These are phyloP conservation scores for Pulveroboletus frians DNA, from an alignment of 768 basidiomycete genomes.

Conservation along the genomic window DNA sequence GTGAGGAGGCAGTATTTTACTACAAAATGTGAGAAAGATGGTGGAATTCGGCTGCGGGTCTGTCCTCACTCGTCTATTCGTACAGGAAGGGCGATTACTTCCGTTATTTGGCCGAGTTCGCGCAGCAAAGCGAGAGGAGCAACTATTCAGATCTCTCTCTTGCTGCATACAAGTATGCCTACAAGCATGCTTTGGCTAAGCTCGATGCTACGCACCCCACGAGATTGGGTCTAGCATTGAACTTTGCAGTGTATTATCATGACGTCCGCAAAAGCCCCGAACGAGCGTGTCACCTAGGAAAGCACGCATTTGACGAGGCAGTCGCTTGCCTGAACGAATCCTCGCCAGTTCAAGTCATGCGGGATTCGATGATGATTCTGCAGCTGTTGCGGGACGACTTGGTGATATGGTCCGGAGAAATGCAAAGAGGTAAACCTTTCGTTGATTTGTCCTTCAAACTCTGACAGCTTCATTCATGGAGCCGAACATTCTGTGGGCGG, in stretches of 20 bases:
- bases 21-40: constrained; percentile 66
- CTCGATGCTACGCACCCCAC: constrained; percentile 81
- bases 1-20: constrained; percentile 87
- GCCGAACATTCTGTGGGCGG: constrained; percentile 19
- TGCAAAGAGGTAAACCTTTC: constrained; percentile 39
- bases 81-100: constrained; percentile 84
- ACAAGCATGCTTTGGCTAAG: constrained; percentile 72
- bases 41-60: neutral
- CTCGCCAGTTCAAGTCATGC: constrained; percentile 40
- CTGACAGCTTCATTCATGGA: constrained; percentile 16
- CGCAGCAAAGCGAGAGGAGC: constrained; percentile 63
- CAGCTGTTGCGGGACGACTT: constrained; percentile 83
- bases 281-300: constrained; percentile 82
- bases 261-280: constrained; percentile 82
- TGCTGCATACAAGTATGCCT: constrained; percentile 80
- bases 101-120: constrained; percentile 86
- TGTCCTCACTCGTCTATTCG: constrained; percentile 6
- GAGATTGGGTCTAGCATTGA: constrained; percentile 80
- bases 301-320: constrained; percentile 90
- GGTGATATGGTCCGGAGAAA: constrained; percentile 79
- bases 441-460: constrained; percentile 1
- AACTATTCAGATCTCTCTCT: constrained; percentile 70
- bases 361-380: constrained; percentile 78
- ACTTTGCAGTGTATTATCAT: constrained; percentile 94
- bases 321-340: constrained; percentile 55